Evolutionary conservation across 345 rosid species (phyloP).

Genomic region (Dimocarpus longan): DNA sequence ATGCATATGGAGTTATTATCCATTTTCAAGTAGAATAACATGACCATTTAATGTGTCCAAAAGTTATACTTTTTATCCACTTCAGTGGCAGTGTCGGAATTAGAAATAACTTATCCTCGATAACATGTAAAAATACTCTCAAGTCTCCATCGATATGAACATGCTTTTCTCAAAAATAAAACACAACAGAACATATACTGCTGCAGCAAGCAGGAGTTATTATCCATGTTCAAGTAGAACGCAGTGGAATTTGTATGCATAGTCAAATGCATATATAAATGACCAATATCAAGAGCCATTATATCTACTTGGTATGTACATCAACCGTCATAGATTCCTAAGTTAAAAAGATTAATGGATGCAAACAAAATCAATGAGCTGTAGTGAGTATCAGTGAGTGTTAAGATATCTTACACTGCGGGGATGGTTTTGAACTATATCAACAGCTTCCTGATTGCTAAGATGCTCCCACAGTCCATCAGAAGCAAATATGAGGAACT

Average conservation of each 20-base stretch:
- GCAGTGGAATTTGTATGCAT: background rate
- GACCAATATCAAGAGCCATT: background rate
- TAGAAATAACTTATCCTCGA: too few species aligned
- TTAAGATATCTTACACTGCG: slow-evolving; percentile 53
- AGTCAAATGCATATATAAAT: background rate
- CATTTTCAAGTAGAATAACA: background rate
- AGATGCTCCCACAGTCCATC: slow-evolving; percentile 99
- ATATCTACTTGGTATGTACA: background rate
- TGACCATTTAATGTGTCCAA: too few species aligned
- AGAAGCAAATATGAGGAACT: slow-evolving; percentile 89
- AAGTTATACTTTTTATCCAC: too few species aligned
- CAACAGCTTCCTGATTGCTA: slow-evolving; percentile 88
- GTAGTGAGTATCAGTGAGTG: background rate
- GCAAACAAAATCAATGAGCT: background rate
- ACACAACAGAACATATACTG: too few species aligned
- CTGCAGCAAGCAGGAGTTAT: too few species aligned
- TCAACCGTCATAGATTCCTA: too few species aligned
- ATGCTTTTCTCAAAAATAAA: too few species aligned
- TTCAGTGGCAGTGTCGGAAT: too few species aligned
- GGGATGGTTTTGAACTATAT: slow-evolving; percentile 85
- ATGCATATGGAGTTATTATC: background rate
- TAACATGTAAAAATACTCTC: too few species aligned
- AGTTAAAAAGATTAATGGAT: background rate
- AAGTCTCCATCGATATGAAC: too few species aligned
- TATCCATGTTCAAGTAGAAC: background rate